Percentiles rank a stretch among this genome's conserved stretches.
Conservation (phyloP, 257 asterid species). For the Leonotis leonurus region DNA sequence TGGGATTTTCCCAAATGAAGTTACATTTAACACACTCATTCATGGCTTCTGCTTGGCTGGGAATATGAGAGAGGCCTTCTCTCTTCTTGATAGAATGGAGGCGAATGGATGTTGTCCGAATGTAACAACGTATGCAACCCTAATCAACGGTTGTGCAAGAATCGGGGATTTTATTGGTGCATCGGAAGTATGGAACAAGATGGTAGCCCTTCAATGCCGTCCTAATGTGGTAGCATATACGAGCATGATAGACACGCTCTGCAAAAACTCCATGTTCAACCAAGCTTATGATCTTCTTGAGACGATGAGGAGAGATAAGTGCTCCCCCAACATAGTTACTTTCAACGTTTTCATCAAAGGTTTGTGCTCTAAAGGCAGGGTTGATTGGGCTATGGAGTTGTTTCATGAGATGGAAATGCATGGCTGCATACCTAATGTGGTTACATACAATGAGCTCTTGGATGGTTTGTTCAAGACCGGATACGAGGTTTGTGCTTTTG, state of each 20-base stretch:
- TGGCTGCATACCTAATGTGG: slow-evolving; percentile 40
- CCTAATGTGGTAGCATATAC: slow-evolving; percentile 82
- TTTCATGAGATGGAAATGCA: slow-evolving; percentile 55
- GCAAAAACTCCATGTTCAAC: slow-evolving; percentile 54
- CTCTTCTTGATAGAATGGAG: slow-evolving; percentile 48
- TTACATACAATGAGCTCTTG: slow-evolving; percentile 63
- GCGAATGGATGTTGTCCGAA: slow-evolving; percentile 44
- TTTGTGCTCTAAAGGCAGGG: slow-evolving; percentile 49
- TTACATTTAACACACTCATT: slow-evolving; percentile 66
- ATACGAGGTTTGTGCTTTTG: slow-evolving; percentile 28
- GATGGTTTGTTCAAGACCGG: slow-evolving; percentile 46
- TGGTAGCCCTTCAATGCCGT: slow-evolving; percentile 44
- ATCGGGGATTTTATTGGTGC: slow-evolving; percentile 53
- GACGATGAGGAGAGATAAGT: slow-evolving; percentile 44
- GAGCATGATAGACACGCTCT: slow-evolving; percentile 70
- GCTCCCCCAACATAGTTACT: slow-evolving; percentile 64
- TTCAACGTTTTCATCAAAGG: slow-evolving; percentile 61
- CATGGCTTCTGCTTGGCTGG: slow-evolving; percentile 63
- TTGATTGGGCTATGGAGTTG: slow-evolving; percentile 61
- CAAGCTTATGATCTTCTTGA: slow-evolving; percentile 56
- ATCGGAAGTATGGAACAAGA: slow-evolving; percentile 75
- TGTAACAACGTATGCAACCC: slow-evolving; percentile 49
- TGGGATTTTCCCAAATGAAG: slow-evolving; percentile 54
- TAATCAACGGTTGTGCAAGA: slow-evolving; percentile 68
- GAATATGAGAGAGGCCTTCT: slow-evolving; percentile 40